phyloP scores from a whole-genome alignment of 306 rosid species.

The Geum urbanum region DNA sequence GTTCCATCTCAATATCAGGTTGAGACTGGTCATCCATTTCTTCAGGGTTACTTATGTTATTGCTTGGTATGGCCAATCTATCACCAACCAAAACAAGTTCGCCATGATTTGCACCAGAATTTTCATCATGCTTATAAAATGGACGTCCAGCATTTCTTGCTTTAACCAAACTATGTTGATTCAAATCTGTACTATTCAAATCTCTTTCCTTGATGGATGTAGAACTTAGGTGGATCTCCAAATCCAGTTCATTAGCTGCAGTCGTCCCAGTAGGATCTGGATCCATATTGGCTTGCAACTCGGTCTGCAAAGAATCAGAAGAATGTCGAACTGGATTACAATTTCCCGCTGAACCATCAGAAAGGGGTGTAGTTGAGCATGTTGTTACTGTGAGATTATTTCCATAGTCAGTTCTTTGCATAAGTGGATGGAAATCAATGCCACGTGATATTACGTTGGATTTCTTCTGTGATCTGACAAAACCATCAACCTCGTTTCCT shows the following conservation, averaged over 20 bases:
- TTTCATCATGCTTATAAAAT: constrained; percentile 33
- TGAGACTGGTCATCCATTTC: constrained; percentile 67
- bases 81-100: constrained; percentile 38
- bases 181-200: constrained; percentile 32
- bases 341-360: constrained; percentile 26
- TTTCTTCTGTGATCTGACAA: constrained; percentile 41
- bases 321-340: constrained; percentile 26
- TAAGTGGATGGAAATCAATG: constrained; percentile 92
- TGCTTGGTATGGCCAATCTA: constrained; percentile 30
- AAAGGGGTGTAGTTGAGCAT: constrained; percentile 20
- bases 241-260: constrained; percentile 63
- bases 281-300: constrained; percentile 30
- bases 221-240: constrained; percentile 77
- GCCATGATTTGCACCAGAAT: constrained; percentile 28
- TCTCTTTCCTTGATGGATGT: constrained; percentile 46
- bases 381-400: constrained; percentile 8
- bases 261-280: constrained; percentile 26
- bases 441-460: constrained; percentile 44
- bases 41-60: constrained; percentile 42
- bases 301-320: constrained; percentile 36
- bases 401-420: constrained; percentile 61
- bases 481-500: constrained; percentile 43
- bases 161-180: constrained; percentile 31
- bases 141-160: constrained; percentile 27
- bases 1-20: constrained; percentile 90